Conservation (phyloP, 1,284 basidiomycete genomes). For the Sutorius eximius region DNA sequence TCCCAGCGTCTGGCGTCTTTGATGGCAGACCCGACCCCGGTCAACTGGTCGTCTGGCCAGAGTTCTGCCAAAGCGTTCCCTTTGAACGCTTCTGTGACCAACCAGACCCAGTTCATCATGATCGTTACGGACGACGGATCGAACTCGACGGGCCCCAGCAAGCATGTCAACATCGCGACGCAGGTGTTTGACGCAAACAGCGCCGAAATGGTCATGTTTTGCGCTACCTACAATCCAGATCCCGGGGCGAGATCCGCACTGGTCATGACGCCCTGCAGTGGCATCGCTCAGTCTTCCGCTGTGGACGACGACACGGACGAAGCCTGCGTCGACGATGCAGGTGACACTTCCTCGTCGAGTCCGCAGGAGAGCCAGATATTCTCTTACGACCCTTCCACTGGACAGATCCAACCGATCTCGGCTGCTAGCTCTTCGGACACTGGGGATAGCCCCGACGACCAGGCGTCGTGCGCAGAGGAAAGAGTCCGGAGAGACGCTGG, state of each 20-base stretch:
- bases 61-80: constrained; percentile 36
- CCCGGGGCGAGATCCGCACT: constrained; percentile 50
- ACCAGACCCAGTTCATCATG: constrained; percentile 52
- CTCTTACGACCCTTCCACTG: constrained; percentile 48
- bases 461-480: constrained; percentile 1
- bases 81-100: constrained; percentile 55
- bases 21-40: constrained; percentile 38
- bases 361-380: constrained; percentile 58
- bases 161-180: constrained; percentile 47
- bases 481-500: constrained; percentile 11
- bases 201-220: constrained; percentile 45
- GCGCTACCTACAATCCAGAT: constrained; percentile 60
- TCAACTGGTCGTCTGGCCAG: constrained; percentile 28
- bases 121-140: constrained; percentile 20
- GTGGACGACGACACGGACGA: neutral
- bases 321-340: constrained; percentile 8
- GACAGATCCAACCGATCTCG: constrained; percentile 57
- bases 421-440: constrained; percentile 25
- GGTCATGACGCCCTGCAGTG: constrained; percentile 50
- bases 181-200: constrained; percentile 42
- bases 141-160: constrained; percentile 17
- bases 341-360: constrained; percentile 14
- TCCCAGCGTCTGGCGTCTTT: constrained; percentile 46
- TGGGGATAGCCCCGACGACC: constrained; percentile 6
- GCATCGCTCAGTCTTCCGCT: constrained; percentile 22